These are phyloP conservation scores for Oenanthe javanica DNA, from an alignment of 140 eudicot species.

Conservation along the genomic window DNA sequence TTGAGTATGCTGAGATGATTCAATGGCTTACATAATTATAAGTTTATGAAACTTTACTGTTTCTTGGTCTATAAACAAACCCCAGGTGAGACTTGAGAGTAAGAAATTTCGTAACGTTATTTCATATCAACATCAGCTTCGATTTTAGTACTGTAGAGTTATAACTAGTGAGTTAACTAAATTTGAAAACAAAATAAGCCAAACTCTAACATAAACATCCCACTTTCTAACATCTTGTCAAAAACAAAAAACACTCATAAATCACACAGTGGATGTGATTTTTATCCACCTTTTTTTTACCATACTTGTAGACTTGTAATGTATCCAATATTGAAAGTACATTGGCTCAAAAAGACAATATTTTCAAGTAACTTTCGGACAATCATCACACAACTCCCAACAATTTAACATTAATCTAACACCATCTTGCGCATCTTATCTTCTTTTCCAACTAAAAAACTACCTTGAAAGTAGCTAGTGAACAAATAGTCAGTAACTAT, in stretches of 20 bases:
- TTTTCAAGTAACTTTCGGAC: not conserved
- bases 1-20: not conserved
- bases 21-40: not conserved
- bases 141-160: not conserved
- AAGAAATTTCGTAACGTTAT: not conserved
- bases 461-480: not conserved
- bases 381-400: not conserved
- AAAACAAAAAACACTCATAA: not conserved
- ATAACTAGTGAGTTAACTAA: not conserved
- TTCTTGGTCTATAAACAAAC: not conserved
- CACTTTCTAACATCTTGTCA: conserved; percentile 12
- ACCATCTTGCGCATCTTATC: not conserved
- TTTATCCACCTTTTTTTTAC: not conserved
- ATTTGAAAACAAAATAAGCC: not conserved
- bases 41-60: not conserved
- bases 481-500: not conserved
- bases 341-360: not conserved
- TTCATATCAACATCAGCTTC: not conserved
- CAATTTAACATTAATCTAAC: not conserved
- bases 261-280: not conserved
- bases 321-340: not conserved
- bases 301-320: too few species aligned
- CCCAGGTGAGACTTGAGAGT: not conserved
- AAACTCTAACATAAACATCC: not conserved
- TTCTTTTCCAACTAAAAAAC: not conserved